Evolutionary conservation across 495 filamentous ascomycete species (phyloP).

Genomic region (Aspergillus carlsbadensis): DNA sequence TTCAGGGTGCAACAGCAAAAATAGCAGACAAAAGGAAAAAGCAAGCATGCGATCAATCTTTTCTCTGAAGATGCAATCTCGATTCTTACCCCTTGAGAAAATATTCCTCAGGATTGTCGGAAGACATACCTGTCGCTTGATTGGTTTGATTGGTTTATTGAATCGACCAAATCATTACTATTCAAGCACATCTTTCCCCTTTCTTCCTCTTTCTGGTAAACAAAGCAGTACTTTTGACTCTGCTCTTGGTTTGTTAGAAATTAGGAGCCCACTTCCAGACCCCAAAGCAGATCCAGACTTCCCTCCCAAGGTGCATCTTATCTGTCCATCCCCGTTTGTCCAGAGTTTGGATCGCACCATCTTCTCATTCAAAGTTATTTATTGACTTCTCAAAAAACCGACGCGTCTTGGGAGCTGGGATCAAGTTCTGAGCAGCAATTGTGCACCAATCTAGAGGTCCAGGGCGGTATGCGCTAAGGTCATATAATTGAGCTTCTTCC

Average conservation of each 20-base stretch:
- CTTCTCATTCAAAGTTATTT: neutral
- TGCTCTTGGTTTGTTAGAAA: conserved; percentile 11
- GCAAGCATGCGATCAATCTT: neutral
- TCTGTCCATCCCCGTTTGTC: conserved; percentile 23
- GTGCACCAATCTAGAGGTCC: too few species aligned
- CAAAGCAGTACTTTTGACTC: neutral
- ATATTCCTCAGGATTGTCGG: too few species aligned
- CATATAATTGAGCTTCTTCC: too few species aligned
- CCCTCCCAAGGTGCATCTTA: conserved; percentile 5
- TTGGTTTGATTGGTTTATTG: too few species aligned
- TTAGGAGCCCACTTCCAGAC: conserved; percentile 13
- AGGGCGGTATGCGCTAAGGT: too few species aligned
- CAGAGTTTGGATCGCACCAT: neutral
- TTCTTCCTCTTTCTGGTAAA: conserved; percentile 1
- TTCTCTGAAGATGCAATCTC: neutral
- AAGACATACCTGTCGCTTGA: too few species aligned
- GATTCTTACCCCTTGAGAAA: too few species aligned
- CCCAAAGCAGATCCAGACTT: neutral
- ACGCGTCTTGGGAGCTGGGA: neutral
- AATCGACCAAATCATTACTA: neutral
- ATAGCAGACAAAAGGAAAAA: too few species aligned
- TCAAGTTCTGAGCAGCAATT: neutral
- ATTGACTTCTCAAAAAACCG: neutral
- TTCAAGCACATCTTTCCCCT: neutral
- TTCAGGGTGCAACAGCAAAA: too few species aligned